These are phyloP conservation scores for Allomyces macrogynus DNA, from an alignment of 192 early-diverging fungal genomes.

Conservation along the genomic window DNA sequence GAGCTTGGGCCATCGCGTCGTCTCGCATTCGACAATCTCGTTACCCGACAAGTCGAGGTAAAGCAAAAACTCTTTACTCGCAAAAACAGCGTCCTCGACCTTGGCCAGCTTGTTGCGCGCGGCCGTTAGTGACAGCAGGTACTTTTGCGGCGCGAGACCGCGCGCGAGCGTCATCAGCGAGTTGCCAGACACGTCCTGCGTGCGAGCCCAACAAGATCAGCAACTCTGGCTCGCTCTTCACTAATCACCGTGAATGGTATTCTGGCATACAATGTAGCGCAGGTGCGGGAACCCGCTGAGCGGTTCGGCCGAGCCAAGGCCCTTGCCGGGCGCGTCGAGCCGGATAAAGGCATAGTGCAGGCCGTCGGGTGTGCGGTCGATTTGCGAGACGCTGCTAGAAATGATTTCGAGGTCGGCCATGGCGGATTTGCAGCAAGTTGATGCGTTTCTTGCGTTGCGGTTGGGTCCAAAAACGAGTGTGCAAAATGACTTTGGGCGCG, in stretches of 20 bases:
- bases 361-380: neutral
- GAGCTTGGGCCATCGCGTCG: conserved; percentile 18
- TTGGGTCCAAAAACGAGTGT: no score
- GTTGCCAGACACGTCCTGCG: neutral
- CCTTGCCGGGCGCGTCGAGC: neutral
- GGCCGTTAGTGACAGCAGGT: neutral
- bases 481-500: no score
- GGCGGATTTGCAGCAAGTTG: neutral
- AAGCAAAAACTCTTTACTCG: conserved; percentile 20
- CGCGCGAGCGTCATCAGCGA: neutral
- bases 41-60: conserved; percentile 26
- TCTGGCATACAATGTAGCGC: neutral
- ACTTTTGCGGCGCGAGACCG: neutral
- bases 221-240: no score
- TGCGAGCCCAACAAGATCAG: no score
- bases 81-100: neutral
- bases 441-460: no score
- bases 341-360: neutral
- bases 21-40: conserved; percentile 11
- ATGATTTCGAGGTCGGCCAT: neutral
- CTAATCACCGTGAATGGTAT: no score
- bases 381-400: neutral
- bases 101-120: neutral
- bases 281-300: neutral
- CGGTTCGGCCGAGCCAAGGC: neutral